Percentiles rank a stretch among this genome's conserved stretches.
phyloP scores from a whole-genome alignment of 257 asterid genomes.

The Solanum medicagineum region DNA sequence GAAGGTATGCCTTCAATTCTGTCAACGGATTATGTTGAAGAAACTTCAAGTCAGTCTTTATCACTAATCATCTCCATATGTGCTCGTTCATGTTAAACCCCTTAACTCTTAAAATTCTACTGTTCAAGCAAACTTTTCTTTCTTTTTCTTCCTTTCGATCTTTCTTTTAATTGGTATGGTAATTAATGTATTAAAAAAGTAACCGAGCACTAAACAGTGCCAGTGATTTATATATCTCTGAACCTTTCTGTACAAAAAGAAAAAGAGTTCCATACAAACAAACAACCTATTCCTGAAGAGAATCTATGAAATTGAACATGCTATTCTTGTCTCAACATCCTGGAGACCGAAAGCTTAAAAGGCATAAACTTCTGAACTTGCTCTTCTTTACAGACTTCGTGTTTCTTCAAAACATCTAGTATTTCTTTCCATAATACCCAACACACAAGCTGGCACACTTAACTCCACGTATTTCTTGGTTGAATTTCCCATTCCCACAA shows the following conservation, averaged over 20 bases:
- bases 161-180: neutral
- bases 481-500: neutral
- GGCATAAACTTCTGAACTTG: neutral
- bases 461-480: neutral
- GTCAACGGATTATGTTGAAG: neutral
- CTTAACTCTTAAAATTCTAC: neutral
- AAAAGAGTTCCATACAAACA: neutral
- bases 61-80: neutral
- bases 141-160: neutral
- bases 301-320: neutral
- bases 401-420: neutral
- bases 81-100: neutral
- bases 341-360: neutral
- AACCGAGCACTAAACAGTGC: neutral
- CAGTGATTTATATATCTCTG: neutral
- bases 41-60: neutral
- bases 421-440: neutral
- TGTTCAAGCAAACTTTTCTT: neutral
- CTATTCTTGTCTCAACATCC: neutral
- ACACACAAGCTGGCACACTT: neutral
- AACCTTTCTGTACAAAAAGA: neutral
- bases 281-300: neutral
- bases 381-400: neutral
- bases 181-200: neutral
- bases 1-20: slow-evolving; percentile 43